Evolutionary conservation across 768 basidiomycete genomes (phyloP).

Genomic region (Mycena haematopus): DNA sequence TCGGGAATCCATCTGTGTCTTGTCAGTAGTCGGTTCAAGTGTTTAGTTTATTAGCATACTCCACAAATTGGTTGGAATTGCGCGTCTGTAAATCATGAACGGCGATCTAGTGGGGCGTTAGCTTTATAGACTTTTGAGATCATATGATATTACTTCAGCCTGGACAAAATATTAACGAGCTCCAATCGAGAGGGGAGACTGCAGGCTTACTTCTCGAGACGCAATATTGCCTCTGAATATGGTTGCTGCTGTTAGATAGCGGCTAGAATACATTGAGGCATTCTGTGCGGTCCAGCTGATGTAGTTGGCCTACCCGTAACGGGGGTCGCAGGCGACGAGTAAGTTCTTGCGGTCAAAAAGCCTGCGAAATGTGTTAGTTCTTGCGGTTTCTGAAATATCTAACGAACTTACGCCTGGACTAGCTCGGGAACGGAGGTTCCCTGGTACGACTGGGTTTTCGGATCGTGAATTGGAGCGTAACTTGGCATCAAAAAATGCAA

Average conservation of each 20-base stretch:
- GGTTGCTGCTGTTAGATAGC: slow-evolving; percentile 85
- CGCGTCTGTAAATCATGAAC: slow-evolving; percentile 78
- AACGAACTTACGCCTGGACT: slow-evolving; percentile 66
- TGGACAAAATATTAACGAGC: slow-evolving; percentile 44
- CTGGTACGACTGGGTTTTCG: slow-evolving; percentile 66
- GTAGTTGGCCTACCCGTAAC: slow-evolving; percentile 58
- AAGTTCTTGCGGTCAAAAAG: slow-evolving; percentile 83
- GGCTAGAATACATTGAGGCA: slow-evolving; percentile 46
- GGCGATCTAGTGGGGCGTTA: slow-evolving; percentile 54
- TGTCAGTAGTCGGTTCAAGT: slow-evolving; percentile 12
- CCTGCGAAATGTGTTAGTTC: slow-evolving; percentile 42
- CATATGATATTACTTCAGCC: slow-evolving; percentile 56
- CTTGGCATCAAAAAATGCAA: slow-evolving; percentile 97
- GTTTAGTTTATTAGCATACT: slow-evolving; percentile 52
- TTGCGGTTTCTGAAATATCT: neutral
- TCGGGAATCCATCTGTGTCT: slow-evolving; percentile 83
- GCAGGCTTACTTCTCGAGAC: slow-evolving; percentile 73
- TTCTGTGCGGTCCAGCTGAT: neutral
- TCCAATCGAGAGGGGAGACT: slow-evolving; percentile 17
- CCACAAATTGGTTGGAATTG: slow-evolving; percentile 79
- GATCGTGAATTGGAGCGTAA: slow-evolving; percentile 87
- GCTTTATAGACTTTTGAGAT: slow-evolving; percentile 35
- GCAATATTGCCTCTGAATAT: slow-evolving; percentile 87
- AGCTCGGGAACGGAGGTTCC: slow-evolving; percentile 69
- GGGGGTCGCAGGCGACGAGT: slow-evolving; percentile 84